phyloP scores from a whole-genome alignment of 2,329 filamentous ascomycete species.

The Fusarium succisae region DNA sequence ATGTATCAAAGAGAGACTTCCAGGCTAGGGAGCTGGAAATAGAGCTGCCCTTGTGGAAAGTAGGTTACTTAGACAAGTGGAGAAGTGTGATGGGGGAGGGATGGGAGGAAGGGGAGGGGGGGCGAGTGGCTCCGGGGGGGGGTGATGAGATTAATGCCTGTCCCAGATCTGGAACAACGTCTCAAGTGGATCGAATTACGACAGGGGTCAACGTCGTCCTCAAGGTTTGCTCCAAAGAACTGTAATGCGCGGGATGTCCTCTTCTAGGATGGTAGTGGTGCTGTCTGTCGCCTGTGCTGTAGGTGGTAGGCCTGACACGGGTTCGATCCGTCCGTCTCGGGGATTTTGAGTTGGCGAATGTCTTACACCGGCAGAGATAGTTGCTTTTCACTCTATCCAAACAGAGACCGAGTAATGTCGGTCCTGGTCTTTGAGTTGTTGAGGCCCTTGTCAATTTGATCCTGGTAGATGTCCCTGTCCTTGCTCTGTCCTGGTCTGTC shows the following conservation, averaged over 20 bases:
- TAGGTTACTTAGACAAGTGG: slow-evolving; percentile 38
- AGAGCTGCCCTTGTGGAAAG: slow-evolving; percentile 37
- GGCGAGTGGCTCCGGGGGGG: slow-evolving; percentile 29
- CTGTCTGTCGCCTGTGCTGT: background rate
- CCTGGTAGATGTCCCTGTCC: slow-evolving; percentile 20
- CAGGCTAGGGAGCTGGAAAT: slow-evolving; percentile 42
- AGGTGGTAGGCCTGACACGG: slow-evolving; percentile 13
- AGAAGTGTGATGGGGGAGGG: slow-evolving; percentile 32
- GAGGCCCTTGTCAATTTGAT: slow-evolving; percentile 18
- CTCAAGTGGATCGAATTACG: slow-evolving; percentile 38
- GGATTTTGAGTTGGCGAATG: slow-evolving; percentile 41
- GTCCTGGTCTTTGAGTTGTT: slow-evolving; percentile 15
- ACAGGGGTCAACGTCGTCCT: slow-evolving; percentile 26
- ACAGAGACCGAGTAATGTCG: slow-evolving; percentile 19
- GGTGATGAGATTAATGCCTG: slow-evolving; percentile 38
- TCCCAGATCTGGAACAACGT: slow-evolving; percentile 40
- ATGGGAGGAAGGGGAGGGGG: slow-evolving; percentile 3
- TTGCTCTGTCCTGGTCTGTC: slow-evolving; percentile 26
- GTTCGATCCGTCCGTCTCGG: slow-evolving; percentile 29
- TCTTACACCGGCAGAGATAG: slow-evolving; percentile 35
- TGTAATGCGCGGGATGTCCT: slow-evolving; percentile 10
- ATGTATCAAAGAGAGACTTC: slow-evolving; percentile 44
- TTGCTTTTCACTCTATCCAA: slow-evolving; percentile 8
- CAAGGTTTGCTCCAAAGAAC: slow-evolving; percentile 20
- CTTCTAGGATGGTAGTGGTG: background rate